Evolutionary conservation across 202 grass and related monocot genomes (phyloP).

Genomic region (Carex sylvatica): DNA sequence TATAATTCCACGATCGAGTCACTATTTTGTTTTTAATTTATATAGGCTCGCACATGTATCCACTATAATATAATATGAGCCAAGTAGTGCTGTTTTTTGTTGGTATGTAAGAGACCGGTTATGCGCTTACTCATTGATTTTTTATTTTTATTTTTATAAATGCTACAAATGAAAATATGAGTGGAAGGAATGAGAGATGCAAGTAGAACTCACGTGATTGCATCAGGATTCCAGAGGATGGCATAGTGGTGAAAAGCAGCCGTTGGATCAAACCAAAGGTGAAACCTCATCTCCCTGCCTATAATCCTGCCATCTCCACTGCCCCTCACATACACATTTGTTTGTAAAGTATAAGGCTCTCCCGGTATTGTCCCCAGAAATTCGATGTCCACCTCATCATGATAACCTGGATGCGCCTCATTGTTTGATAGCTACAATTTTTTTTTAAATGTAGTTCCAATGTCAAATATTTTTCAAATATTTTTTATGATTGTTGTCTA

Average conservation of each 20-base stretch:
- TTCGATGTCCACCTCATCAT: constrained; percentile 96
- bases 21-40: not conserved
- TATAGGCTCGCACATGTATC: constrained; percentile 2
- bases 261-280: constrained; percentile 87
- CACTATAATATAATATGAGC: not conserved
- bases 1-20: no score
- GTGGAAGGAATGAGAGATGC: no score
- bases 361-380: constrained; percentile 74
- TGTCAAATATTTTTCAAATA: not conserved
- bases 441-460: not conserved
- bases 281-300: constrained; percentile 76
- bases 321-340: constrained; percentile 79
- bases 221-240: constrained; percentile 77
- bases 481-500: not conserved
- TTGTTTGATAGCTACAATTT: constrained; percentile 58
- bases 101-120: not conserved
- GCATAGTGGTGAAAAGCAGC: constrained; percentile 71
- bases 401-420: constrained; percentile 61
- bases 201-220: constrained; percentile 48
- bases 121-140: no score
- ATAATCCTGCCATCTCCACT: constrained; percentile 74
- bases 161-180: no score
- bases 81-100: not conserved
- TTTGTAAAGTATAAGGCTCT: constrained; percentile 84
- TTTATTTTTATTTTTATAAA: no score